A percentile compares a stretch with the other conserved stretches of the same genome.
Evolutionary conservation across 345 rosid genomes (phyloP).

Genomic region (Gossypium herbaceum): DNA sequence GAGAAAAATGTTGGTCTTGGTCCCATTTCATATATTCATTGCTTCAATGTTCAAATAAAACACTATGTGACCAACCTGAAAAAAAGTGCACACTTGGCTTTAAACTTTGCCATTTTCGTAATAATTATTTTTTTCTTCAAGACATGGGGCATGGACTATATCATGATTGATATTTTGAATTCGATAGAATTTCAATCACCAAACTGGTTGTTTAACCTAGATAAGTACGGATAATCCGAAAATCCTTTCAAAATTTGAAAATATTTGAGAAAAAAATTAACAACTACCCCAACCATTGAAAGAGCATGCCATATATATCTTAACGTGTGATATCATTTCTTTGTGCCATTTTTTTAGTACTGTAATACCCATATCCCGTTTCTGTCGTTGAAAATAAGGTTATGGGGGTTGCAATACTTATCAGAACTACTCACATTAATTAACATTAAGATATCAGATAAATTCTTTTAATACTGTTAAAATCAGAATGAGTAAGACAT

Average conservation of each 20-base stretch:
- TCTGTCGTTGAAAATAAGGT: too few relatives aligned
- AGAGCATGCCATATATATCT: neutral
- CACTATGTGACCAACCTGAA: neutral
- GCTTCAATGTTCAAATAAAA: neutral
- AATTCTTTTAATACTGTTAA: too few relatives aligned
- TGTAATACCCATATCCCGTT: too few relatives aligned
- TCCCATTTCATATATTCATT: slow-evolving; percentile 6
- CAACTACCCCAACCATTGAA: neutral
- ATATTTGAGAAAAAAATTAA: neutral
- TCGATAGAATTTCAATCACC: neutral
- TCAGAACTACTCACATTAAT: too few relatives aligned
- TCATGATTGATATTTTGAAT: neutral
- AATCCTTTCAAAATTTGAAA: neutral
- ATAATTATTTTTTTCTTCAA: neutral
- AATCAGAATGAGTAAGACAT: too few relatives aligned
- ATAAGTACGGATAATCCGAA: too few relatives aligned
- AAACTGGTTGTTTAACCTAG: neutral
- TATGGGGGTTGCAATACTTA: too few relatives aligned
- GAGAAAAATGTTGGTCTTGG: neutral
- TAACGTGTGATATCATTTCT: neutral
- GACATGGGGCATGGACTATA: neutral
- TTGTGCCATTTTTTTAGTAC: too few relatives aligned
- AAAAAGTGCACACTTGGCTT: neutral
- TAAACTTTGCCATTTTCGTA: neutral
- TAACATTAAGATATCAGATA: too few relatives aligned